Conservation (phyloP, 305 asterid species). For the Fraxinus platypoda region DNA sequence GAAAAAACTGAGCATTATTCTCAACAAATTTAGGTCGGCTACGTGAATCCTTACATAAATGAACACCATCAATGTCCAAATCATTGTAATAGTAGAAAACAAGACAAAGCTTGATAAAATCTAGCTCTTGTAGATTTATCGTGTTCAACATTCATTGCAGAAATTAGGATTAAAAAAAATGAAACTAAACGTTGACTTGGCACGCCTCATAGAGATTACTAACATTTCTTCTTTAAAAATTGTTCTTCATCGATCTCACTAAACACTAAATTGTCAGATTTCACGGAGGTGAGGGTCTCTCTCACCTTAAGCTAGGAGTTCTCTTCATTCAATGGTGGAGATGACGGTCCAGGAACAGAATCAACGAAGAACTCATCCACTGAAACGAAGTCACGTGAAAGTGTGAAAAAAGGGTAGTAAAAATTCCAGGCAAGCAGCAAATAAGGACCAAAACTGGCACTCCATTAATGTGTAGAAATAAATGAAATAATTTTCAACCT, state of each 20-base stretch:
- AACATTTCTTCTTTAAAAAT: neutral
- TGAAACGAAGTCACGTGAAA: constrained; percentile 28
- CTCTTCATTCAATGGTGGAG: constrained; percentile 65
- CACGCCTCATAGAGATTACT: neutral
- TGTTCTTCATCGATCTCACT: neutral
- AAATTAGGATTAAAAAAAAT: constrained; percentile 5
- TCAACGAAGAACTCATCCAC: constrained; percentile 81
- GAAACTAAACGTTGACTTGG: neutral
- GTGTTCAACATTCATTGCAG: constrained; percentile 11
- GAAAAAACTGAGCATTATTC: neutral
- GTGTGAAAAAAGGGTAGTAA: neutral
- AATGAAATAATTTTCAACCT: neutral
- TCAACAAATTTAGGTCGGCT: neutral
- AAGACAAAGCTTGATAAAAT: constrained; percentile 12
- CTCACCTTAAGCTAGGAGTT: constrained; percentile 36
- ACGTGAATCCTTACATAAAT: neutral
- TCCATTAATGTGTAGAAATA: neutral
- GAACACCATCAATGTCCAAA: neutral
- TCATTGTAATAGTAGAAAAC: neutral
- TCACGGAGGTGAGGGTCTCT: neutral
- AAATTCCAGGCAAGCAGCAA: neutral
- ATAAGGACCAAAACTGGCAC: neutral
- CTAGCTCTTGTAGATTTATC: constrained; percentile 14
- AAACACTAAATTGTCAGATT: constrained; percentile 1
- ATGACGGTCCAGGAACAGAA: constrained; percentile 49